Base-by-base conservation (phyloP, 2,329 filamentous ascomycete species). In the Fusarium sororula region DNA sequence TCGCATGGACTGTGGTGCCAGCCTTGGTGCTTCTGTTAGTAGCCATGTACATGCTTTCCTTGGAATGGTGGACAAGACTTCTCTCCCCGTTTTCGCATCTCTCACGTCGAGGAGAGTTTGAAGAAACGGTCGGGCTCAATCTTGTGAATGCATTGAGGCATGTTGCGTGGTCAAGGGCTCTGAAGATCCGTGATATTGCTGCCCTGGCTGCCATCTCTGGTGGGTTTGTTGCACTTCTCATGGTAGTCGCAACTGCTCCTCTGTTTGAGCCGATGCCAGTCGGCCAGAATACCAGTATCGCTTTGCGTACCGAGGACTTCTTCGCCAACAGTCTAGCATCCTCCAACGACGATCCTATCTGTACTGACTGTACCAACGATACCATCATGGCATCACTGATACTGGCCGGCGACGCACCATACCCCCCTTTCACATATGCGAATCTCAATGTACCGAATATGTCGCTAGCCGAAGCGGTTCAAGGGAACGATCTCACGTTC, bases 381-480 rank as follows among this genome's bases (percentile, higher is more conserved):
- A 81, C 79, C 0, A 67, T 79, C 7, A 68, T 80, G 11, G 79
- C 82, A 2, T 81, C 82, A 0, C 69, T 85, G 7, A 80, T 84
- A 7, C 78, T 85, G 4, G 72, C 77, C 1, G 79, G 75, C 7
- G 82, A 83, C 47, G 68, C 82, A 1, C 77, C 80, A 0, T 84
- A 82, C 28, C 82, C 84, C 0, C 54, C 59, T 0, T 84, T 82
- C 50, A 85, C 83, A 0, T 84, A 79, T 66, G 78, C 80, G 18
- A 67, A 79, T 62, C 74, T 78, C 42, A 78, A 75, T 39, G 72
- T 82, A 30, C 80, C 79, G 11, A 67, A 65, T 4, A 38, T 81
- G 7, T 59, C 63, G 15, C 20, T 79, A 24, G 66, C 66, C 20
- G 75, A 78, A 32, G 44, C 65, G 37, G 45, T 63, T 30, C 18